Evolutionary conservation across 2,329 filamentous ascomycete genomes (phyloP).

Genomic region (Ambrosiella xylebori): DNA sequence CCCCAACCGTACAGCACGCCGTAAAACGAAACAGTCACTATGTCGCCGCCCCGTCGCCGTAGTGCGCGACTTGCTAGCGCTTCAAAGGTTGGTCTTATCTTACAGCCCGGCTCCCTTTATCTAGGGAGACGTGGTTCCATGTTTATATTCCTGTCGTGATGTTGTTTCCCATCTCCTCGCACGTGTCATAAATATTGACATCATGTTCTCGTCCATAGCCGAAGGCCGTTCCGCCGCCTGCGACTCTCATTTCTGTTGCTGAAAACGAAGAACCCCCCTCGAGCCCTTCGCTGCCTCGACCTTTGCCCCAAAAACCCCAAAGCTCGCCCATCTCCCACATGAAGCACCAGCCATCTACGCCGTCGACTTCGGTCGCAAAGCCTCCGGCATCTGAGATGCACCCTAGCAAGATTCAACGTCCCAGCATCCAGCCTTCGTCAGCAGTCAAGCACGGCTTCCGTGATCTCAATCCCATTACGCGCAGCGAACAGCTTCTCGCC

Average conservation of each 20-base stretch:
- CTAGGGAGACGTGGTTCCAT: neutral
- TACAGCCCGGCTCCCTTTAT: neutral
- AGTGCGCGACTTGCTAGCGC: constrained; percentile 27
- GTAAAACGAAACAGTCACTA: constrained; percentile 15
- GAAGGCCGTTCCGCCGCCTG: constrained; percentile 19
- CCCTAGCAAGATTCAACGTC: constrained; percentile 63
- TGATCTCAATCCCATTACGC: constrained; percentile 34
- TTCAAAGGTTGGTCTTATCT: constrained; percentile 20
- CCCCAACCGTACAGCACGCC: neutral
- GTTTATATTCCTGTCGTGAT: neutral
- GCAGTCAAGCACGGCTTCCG: constrained; percentile 69
- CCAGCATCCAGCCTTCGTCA: constrained; percentile 60
- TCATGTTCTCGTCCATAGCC: constrained; percentile 1
- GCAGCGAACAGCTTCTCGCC: constrained; percentile 16
- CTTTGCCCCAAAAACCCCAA: constrained; percentile 1
- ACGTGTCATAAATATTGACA: constrained; percentile 12
- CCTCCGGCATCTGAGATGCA: constrained; percentile 76
- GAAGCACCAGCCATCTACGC: constrained; percentile 30
- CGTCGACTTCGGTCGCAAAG: constrained; percentile 47
- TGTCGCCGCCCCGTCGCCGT: constrained; percentile 27
- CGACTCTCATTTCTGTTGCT: constrained; percentile 25
- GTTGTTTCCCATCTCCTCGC: neutral
- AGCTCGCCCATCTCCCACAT: constrained; percentile 6
- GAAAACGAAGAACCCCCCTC: constrained; percentile 26
- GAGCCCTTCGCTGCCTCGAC: constrained; percentile 8